These are phyloP conservation scores for Syzygium syzygioides DNA, from an alignment of 441 rosid species.

Conservation along the genomic window DNA sequence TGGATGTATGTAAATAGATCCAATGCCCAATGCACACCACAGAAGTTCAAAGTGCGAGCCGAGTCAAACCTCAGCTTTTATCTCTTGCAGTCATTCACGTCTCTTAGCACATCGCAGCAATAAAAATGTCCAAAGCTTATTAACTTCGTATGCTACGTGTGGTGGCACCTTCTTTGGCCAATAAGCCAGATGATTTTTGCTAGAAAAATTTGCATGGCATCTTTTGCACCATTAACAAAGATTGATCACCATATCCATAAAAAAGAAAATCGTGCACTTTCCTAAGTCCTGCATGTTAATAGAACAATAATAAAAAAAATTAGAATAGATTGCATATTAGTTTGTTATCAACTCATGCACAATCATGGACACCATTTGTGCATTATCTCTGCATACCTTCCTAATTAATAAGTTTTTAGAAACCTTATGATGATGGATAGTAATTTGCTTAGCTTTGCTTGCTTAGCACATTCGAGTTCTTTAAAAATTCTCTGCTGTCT, in stretches of 20 bases:
- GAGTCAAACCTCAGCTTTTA: conserved; percentile 14
- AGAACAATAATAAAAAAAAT: too few relatives aligned
- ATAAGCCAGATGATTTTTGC: neutral
- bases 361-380: too few relatives aligned
- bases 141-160: neutral
- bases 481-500: too few relatives aligned
- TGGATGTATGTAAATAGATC: conserved; percentile 1
- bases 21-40: conserved; percentile 12
- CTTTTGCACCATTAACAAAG: neutral
- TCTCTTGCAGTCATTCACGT: neutral
- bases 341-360: too few relatives aligned
- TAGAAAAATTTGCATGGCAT: neutral
- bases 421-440: too few relatives aligned
- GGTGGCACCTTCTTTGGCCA: neutral
- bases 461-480: too few relatives aligned
- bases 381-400: too few relatives aligned
- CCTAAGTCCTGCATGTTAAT: too few relatives aligned
- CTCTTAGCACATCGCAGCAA: neutral
- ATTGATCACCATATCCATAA: neutral
- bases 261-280: neutral
- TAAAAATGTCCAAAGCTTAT: neutral
- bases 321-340: too few relatives aligned
- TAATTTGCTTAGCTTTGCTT: too few relatives aligned
- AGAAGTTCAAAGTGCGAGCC: conserved; percentile 7
- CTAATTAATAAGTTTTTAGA: too few relatives aligned